phyloP scores from a whole-genome alignment of 441 rosid genomes.

The Rhodomyrtus psidioides region DNA sequence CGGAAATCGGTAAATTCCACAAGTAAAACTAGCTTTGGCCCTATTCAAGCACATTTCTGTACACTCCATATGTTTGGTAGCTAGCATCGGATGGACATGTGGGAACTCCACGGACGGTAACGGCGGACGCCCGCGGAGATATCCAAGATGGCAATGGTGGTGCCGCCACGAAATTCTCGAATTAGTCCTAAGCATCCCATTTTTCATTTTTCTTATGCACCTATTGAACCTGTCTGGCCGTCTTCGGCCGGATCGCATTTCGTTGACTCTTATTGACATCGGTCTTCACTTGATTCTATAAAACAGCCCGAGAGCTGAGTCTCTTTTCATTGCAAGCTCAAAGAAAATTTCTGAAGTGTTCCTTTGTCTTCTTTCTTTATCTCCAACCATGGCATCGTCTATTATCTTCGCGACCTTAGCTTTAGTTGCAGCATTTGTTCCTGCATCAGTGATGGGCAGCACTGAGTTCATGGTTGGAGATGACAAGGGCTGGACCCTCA shows the following conservation, averaged over 20 bases:
- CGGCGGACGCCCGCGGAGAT: not conserved
- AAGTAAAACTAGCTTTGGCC: not conserved
- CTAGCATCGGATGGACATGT: too few relatives aligned
- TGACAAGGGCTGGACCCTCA: constrained; percentile 14
- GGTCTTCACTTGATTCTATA: not conserved
- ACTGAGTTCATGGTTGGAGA: constrained; percentile 20
- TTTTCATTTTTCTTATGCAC: not conserved
- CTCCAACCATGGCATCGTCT: not conserved
- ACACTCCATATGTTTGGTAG: not conserved
- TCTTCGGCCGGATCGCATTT: not conserved
- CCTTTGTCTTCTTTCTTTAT: not conserved
- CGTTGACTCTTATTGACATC: not conserved
- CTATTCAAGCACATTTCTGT: not conserved
- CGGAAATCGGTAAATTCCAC: not conserved
- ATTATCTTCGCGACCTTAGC: not conserved
- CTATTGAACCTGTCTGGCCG: not conserved
- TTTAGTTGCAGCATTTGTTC: not conserved
- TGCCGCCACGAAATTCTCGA: not conserved
- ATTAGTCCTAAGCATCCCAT: not conserved
- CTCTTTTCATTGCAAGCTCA: not conserved
- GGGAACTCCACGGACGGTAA: not conserved
- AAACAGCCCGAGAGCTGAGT: not conserved
- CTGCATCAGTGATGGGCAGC: not conserved
- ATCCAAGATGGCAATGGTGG: not conserved
- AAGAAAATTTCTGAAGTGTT: not conserved